Conservation (phyloP, 176 grass and related monocot species). For the Paspalum vaginatum region DNA sequence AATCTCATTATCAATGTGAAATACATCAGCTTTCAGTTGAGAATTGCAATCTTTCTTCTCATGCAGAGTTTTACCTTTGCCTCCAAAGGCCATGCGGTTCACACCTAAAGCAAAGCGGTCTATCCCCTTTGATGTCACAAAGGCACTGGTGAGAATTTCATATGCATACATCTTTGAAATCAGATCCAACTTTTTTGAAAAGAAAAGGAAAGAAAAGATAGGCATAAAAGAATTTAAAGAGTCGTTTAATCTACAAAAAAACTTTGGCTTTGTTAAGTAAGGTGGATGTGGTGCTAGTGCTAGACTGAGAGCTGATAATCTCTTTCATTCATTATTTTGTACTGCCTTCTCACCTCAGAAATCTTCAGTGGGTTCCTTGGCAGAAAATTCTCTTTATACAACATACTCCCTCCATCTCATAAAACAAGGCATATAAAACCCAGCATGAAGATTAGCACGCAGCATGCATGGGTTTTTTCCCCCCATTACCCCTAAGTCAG, state of each 20-base stretch:
- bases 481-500: too few relatives aligned
- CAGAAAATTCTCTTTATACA: constrained; percentile 14
- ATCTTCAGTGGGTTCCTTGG: neutral
- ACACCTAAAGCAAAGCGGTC: constrained; percentile 39
- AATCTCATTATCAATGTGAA: too few relatives aligned
- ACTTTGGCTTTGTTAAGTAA: constrained; percentile 14
- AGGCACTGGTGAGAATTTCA: constrained; percentile 53
- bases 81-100: constrained; percentile 48
- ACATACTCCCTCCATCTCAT: neutral
- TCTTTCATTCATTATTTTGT: constrained; percentile 32
- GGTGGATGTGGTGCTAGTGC: neutral
- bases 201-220: neutral
- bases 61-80: constrained; percentile 58
- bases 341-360: neutral
- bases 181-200: neutral
- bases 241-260: neutral
- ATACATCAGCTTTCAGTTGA: too few relatives aligned
- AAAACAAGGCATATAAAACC: too few relatives aligned
- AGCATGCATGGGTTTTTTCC: too few relatives aligned
- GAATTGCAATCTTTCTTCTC: too few relatives aligned
- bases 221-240: constrained; percentile 27
- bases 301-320: neutral
- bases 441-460: too few relatives aligned
- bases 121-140: constrained; percentile 55
- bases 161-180: too few relatives aligned